Conservation (phyloP, 2,329 filamentous ascomycete species). For the Dothistroma pini region DNA sequence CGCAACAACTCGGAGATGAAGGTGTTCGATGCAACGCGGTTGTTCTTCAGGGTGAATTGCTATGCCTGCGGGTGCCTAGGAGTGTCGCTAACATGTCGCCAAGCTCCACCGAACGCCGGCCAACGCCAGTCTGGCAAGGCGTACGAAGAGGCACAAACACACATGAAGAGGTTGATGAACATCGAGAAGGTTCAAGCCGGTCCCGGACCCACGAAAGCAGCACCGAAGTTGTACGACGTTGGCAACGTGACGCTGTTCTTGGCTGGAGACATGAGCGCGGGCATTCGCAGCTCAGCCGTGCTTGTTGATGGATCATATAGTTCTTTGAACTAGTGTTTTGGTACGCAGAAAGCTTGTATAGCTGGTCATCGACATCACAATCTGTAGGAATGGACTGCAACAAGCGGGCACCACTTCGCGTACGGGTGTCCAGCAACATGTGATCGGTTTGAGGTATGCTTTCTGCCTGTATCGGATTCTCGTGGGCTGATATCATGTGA, state of each 20-base stretch:
- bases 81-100: background rate
- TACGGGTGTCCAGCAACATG: background rate
- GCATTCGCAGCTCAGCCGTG: slow-evolving; percentile 9
- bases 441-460: background rate
- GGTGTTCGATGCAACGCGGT: slow-evolving; percentile 14
- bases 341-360: background rate
- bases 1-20: background rate
- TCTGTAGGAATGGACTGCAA: background rate
- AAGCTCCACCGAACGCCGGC: background rate
- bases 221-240: slow-evolving; percentile 17
- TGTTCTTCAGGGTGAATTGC: slow-evolving; percentile 6
- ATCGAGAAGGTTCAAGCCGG: slow-evolving; percentile 14
- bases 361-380: background rate
- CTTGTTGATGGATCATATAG: slow-evolving; percentile 13
- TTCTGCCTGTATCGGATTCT: background rate
- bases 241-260: slow-evolving; percentile 20
- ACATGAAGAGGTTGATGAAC: slow-evolving; percentile 22
- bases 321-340: background rate
- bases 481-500: background rate
- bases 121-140: slow-evolving; percentile 1
- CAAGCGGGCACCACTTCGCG: background rate
- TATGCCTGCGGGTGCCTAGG: background rate
- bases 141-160: slow-evolving; percentile 18
- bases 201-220: slow-evolving; percentile 8
- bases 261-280: slow-evolving; percentile 20